Evolutionary conservation across 768 basidiomycete genomes (phyloP), one percentile per base, ranked within the genome.

Genomic region (Pholiota conissans): DNA sequence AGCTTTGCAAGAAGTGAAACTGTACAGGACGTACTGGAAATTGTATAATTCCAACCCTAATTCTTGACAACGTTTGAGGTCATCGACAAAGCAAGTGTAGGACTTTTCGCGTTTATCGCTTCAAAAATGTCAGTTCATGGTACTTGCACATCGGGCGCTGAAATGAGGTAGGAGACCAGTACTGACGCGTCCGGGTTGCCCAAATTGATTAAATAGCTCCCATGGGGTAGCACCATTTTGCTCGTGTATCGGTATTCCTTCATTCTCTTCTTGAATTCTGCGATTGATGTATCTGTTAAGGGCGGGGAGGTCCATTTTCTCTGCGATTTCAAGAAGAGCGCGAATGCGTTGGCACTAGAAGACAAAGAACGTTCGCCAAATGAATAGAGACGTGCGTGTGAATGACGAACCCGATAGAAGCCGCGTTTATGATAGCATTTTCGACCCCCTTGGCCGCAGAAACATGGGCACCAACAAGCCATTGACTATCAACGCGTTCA

Each of bases 401-500:
- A n/a, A 16, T 5, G 10, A 65, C 73, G 48, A 58, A 90, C 89
- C 90, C 84, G 39, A 91, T 84, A 18, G 76, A 73, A 14, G 86
- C 83, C 14, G 92, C 91, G 58, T 93, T 89, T 4, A 80, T 55
- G 16, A 92, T 70, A 0, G 89, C 72, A 55, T 90, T 89, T 67
- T 91, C 89, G 0, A 93, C 83, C 1, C 93, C 93, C 2, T 91
- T 91, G 0, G 86, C 84, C 8, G 89, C 81, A 13, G 91, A 92
- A 22, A 93, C 89, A 65, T 95, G 93, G 3, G 91, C 91, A 1
- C 93, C 93, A 11, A 94, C 76, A 66, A 89, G 88, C 86, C 87
- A 90, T 0, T 66, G 63, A 42, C 74, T 80, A 0, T 67, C 60
- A 3, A 64, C 57, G 20, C 77, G 70, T n/a, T 66, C 59, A n/a